phyloP scores from a whole-genome alignment of 208 protist species.

The Trypanosoma lewisi region DNA sequence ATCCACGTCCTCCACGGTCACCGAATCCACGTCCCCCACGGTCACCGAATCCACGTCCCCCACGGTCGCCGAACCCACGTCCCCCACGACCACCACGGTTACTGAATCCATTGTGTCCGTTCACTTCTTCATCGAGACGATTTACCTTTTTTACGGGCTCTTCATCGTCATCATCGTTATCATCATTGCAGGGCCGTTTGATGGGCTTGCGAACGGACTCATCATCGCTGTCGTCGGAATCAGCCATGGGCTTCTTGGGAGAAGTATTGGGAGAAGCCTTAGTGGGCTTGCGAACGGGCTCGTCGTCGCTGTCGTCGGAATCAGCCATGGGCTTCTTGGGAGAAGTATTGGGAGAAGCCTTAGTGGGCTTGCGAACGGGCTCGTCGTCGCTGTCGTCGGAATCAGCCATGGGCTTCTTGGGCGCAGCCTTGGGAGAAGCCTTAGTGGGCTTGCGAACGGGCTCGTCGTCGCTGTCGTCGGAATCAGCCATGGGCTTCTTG shows the following conservation, averaged over 20 bases:
- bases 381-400: slow-evolving; percentile 33
- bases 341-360: slow-evolving; percentile 26
- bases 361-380: slow-evolving; percentile 24
- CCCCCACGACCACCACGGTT: slow-evolving; percentile 22
- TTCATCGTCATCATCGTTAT: slow-evolving; percentile 27
- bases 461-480: slow-evolving; percentile 45
- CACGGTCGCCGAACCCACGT: slow-evolving; percentile 22
- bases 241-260: slow-evolving; percentile 37
- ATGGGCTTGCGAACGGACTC: slow-evolving; percentile 26
- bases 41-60: slow-evolving; percentile 23
- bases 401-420: slow-evolving; percentile 38
- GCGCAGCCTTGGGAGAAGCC: slow-evolving; percentile 45
- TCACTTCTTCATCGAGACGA: slow-evolving; percentile 15
- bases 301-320: slow-evolving; percentile 41
- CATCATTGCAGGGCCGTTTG: slow-evolving; percentile 1
- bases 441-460: slow-evolving; percentile 64
- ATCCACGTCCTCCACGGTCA: slow-evolving; percentile 22
- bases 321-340: slow-evolving; percentile 34
- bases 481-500: slow-evolving; percentile 34
- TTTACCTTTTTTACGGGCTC: slow-evolving; percentile 31
- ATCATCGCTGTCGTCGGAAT: slow-evolving; percentile 33
- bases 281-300: slow-evolving; percentile 57
- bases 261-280: slow-evolving; percentile 56
- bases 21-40: slow-evolving; percentile 24
- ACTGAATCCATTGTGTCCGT: slow-evolving; percentile 20